Evolutionary conservation across 2,329 filamentous ascomycete genomes (phyloP).

Genomic region (Fusarium phyllophilum): DNA sequence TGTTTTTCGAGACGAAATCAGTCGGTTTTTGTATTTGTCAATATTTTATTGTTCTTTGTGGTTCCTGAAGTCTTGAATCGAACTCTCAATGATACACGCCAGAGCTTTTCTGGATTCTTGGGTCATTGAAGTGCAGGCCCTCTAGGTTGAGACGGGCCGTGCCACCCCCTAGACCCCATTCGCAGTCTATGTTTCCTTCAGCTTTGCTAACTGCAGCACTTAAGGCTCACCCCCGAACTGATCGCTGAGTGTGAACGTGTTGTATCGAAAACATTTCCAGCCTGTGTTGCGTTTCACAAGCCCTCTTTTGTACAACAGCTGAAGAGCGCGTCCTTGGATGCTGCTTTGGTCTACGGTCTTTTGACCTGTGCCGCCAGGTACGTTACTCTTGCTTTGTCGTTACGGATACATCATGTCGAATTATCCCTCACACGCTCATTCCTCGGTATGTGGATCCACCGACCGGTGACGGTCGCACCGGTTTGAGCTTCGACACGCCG

Average conservation of each 20-base stretch:
- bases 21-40: not conserved
- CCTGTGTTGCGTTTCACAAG: constrained; percentile 72
- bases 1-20: not conserved
- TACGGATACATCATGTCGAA: not conserved
- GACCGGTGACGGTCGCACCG: constrained; percentile 40
- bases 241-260: constrained; percentile 69
- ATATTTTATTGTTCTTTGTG: not conserved
- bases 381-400: constrained; percentile 45
- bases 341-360: constrained; percentile 67
- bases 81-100: not conserved
- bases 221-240: constrained; percentile 66
- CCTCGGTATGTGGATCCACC: constrained; percentile 40
- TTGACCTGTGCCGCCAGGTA: constrained; percentile 68
- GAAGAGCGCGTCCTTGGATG: constrained; percentile 65
- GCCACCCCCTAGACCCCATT: constrained; percentile 28
- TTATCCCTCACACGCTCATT: constrained; percentile 33
- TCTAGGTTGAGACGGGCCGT: constrained; percentile 36
- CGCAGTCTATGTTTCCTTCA: constrained; percentile 19
- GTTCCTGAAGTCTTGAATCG: no score
- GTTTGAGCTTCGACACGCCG: constrained; percentile 19
- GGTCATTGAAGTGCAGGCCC: not conserved
- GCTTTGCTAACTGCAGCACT: constrained; percentile 39
- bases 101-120: not conserved
- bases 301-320: constrained; percentile 70
- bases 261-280: constrained; percentile 69